A percentile compares a stretch with the other conserved stretches of the same genome.
Evolutionary conservation across 1,284 basidiomycete species (phyloP).

Genomic region (Cutaneotrichosporon dermatis): DNA sequence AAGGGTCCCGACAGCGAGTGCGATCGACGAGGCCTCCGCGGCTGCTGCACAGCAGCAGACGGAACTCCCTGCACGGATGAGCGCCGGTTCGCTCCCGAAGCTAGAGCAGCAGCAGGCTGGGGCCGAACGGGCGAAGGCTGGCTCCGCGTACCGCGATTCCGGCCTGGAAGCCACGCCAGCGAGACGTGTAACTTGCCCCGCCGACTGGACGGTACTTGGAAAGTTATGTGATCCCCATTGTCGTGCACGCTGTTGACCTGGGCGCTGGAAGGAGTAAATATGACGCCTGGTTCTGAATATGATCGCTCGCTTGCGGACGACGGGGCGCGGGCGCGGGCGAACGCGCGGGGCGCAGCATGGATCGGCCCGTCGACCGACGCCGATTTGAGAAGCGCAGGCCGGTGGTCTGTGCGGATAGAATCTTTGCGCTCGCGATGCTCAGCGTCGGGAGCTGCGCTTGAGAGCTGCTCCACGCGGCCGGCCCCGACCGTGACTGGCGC

Average conservation of each 20-base stretch:
- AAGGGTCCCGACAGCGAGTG: too few relatives aligned
- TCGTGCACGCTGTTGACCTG: background rate
- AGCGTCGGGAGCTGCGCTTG: too few relatives aligned
- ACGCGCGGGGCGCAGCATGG: background rate
- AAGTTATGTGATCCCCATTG: background rate
- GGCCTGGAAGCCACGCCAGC: constrained; percentile 1
- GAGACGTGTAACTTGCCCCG: constrained; percentile 2
- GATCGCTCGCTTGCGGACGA: background rate
- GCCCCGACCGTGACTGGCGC: background rate
- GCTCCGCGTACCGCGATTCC: background rate
- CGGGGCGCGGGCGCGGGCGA: background rate
- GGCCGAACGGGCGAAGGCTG: background rate
- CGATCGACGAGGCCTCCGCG: too few relatives aligned
- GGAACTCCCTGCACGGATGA: too few relatives aligned
- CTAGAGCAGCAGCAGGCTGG: too few relatives aligned
- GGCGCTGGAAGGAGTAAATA: background rate
- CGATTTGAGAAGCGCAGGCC: background rate
- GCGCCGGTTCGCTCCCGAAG: too few relatives aligned
- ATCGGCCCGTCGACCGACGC: background rate
- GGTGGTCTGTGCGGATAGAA: background rate
- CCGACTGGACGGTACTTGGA: background rate
- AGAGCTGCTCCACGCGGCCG: background rate
- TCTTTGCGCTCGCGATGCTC: background rate
- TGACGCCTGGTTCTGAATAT: background rate
- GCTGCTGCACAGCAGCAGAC: too few relatives aligned